These are phyloP conservation scores for Neurospora sublineolata DNA, from an alignment of 495 filamentous ascomycete genomes.

Conservation along the genomic window DNA sequence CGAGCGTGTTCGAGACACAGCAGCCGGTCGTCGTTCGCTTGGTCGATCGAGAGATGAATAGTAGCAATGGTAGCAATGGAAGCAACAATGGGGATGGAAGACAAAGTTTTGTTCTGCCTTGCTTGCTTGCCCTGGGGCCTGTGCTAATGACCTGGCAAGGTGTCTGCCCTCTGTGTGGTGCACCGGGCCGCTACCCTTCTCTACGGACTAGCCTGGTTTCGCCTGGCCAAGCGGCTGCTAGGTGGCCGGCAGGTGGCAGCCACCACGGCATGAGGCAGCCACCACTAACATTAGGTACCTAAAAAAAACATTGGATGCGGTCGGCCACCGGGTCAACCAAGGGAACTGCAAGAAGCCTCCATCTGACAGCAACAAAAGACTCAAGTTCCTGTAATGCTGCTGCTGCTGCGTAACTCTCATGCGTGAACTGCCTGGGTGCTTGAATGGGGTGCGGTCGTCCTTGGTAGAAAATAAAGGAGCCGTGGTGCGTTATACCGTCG, in stretches of 20 bases:
- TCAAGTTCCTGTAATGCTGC: neutral
- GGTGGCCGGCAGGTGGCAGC: neutral
- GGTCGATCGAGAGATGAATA: neutral
- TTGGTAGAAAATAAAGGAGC: neutral
- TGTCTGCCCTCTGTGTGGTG: neutral
- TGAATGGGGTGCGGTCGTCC: neutral
- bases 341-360: neutral
- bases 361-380: neutral
- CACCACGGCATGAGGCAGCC: neutral
- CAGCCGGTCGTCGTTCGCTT: neutral
- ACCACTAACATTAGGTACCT: neutral
- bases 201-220: neutral
- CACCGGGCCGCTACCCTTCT: neutral
- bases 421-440: neutral
- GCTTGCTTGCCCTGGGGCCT: neutral
- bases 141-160: neutral
- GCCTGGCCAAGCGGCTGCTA: neutral
- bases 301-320: neutral
- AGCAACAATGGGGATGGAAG: neutral
- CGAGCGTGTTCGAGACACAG: constrained; percentile 7
- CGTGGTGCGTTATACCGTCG: neutral
- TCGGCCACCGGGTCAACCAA: neutral
- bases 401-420: neutral
- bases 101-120: neutral
- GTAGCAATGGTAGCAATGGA: neutral